Evolutionary conservation across 352 stramenopile genomes (phyloP), one percentile per base, ranked within the genome.

Genomic region (Phytophthora lateralis): DNA sequence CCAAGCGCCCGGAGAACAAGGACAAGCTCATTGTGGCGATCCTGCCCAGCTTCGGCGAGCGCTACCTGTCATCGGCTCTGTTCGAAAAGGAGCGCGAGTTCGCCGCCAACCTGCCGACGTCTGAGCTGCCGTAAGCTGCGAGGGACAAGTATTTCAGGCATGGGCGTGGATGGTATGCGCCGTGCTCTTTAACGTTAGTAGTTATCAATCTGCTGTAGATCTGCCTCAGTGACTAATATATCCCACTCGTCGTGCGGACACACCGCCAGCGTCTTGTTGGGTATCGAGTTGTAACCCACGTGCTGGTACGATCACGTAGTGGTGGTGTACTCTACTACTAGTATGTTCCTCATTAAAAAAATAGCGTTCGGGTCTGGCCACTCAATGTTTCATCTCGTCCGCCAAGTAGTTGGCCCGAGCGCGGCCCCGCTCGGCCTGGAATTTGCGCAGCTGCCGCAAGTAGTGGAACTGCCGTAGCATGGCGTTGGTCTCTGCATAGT

Each of bases 11-110:
- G 4, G 86, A 96, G 79, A 91, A 85, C 54, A 74, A 69, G 17
- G 84, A 80, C 39, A 97, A 97, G 78, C 73, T 93, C 34, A 95
- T 92, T 52, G 90, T 97, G 26, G 82, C 83, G 45, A 93, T 97
- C 60, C 76, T 97, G 61, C 88, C 90, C 17, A 93, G 79, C 55
- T 97, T 96, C 69, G 90, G 90, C 55, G 90, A 97, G 71, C 80
- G 84, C 34, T 93, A 93, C 67, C 64, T 91, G 67, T 90, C 80
- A 43, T 90, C 84, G 52, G 58, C 82, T 32, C 75, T 93, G 35
- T 93, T 93, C 49, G 81, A 91, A 41, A 66, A 73, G 52, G 84
- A 93, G 65, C 80, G 84, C 49, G 81, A 90, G 64, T 84, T 71
- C 54, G 84, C 84, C 26, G 81, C 84, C 35, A 73, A 82, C 20